A percentile compares a stretch with the other conserved stretches of the same genome.
phyloP scores from a whole-genome alignment of 1,284 basidiomycete species.

The Vanrija humicola region DNA sequence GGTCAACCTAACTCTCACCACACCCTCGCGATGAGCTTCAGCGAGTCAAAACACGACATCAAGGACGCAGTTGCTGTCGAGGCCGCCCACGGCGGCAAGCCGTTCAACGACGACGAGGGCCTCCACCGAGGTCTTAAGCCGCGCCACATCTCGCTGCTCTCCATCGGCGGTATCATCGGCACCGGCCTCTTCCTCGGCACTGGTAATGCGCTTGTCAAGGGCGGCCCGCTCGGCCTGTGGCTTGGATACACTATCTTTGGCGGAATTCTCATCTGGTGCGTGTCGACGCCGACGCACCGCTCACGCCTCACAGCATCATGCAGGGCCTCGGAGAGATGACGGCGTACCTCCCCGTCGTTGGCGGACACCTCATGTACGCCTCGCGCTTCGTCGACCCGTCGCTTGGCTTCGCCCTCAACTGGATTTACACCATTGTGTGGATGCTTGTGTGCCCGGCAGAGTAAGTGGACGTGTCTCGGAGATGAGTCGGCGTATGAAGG shows the following conservation, averaged over 20 bases:
- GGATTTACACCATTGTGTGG: constrained; percentile 32
- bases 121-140: constrained; percentile 22
- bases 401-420: constrained; percentile 49
- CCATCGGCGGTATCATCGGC: constrained; percentile 21
- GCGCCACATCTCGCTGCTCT: constrained; percentile 29
- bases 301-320: constrained; percentile 28
- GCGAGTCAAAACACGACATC: too few species aligned
- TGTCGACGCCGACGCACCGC: not conserved
- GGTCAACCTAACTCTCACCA: too few species aligned
- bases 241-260: constrained; percentile 9
- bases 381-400: constrained; percentile 55
- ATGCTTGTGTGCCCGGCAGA: constrained; percentile 39
- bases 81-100: too few species aligned
- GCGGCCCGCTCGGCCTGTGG: constrained; percentile 46
- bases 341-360: constrained; percentile 44
- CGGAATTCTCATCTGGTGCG: constrained; percentile 1
- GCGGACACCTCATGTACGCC: constrained; percentile 46
- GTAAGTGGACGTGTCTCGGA: not conserved
- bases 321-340: constrained; percentile 51
- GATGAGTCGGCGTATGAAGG: too few species aligned
- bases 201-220: constrained; percentile 27
- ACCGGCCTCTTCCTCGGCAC: constrained; percentile 8
- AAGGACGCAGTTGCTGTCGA: too few species aligned
- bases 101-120: not conserved
- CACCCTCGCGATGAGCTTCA: too few species aligned